These are phyloP conservation scores for Artomyces pyxidatus DNA, from an alignment of 768 basidiomycete species.

Conservation along the genomic window DNA sequence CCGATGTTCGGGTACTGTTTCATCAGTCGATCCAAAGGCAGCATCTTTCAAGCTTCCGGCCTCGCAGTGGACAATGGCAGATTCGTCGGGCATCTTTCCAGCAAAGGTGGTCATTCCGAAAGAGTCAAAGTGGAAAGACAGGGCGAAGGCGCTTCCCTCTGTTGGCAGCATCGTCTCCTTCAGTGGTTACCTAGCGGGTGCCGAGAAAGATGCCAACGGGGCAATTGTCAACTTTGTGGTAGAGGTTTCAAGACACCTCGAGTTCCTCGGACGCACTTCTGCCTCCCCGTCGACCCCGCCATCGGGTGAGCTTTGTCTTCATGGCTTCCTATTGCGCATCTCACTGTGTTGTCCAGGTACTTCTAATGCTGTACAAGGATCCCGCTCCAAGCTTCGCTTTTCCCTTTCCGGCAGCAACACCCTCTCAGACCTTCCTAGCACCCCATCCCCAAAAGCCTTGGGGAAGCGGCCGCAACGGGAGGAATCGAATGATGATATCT, in stretches of 20 bases:
- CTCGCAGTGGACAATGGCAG: neutral
- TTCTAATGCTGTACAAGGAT: neutral
- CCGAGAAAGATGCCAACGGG: neutral
- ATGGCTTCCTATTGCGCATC: neutral
- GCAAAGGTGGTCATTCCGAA: neutral
- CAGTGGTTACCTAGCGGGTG: neutral
- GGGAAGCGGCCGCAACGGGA: neutral
- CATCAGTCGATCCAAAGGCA: neutral
- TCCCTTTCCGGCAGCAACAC: neutral
- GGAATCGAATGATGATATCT: neutral
- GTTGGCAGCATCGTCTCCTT: neutral
- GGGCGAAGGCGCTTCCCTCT: neutral
- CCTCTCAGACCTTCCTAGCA: neutral
- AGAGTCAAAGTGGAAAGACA: neutral
- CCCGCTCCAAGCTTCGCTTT: neutral
- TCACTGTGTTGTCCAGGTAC: neutral
- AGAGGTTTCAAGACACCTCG: neutral
- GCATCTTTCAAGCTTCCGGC: neutral
- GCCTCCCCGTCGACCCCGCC: neutral
- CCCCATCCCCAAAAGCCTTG: neutral
- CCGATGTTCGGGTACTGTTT: neutral
- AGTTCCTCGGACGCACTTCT: neutral
- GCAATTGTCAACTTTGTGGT: neutral
- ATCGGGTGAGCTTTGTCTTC: neutral
- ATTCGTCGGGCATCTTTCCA: neutral